phyloP scores from a whole-genome alignment of 2,329 filamentous ascomycete species.

The Dryadomyces quercivorus region DNA sequence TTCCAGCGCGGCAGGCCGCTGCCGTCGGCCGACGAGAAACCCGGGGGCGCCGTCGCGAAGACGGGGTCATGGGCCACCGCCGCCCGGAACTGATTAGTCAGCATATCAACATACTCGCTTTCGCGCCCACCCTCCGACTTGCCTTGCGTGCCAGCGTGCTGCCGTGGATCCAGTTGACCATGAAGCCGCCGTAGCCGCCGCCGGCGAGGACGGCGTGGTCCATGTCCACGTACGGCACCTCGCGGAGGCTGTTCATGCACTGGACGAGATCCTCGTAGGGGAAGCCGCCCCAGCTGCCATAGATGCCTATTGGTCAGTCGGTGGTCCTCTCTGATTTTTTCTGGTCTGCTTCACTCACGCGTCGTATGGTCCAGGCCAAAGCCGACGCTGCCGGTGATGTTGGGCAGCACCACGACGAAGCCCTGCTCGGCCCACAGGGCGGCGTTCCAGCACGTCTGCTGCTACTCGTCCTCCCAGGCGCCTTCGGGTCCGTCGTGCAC shows the following conservation, averaged over 20 bases:
- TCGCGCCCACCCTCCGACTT: neutral
- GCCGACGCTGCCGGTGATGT: conserved; percentile 44
- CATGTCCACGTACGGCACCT: conserved; percentile 40
- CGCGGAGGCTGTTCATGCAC: conserved; percentile 37
- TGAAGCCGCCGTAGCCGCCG: conserved; percentile 45
- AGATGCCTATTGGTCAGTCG: conserved; percentile 22
- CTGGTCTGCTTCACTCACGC: conserved; percentile 2
- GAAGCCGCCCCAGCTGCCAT: conserved; percentile 37
- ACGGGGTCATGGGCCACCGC: conserved; percentile 41
- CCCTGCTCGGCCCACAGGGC: conserved; percentile 48
- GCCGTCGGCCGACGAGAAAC: conserved; percentile 10
- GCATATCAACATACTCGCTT: neutral
- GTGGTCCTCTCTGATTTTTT: neutral
- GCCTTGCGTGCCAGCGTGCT: conserved; percentile 36
- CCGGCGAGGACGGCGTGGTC: conserved; percentile 39
- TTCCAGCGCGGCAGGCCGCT: conserved; percentile 3
- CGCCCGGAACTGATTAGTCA: conserved; percentile 32
- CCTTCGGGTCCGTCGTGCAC: conserved; percentile 29
- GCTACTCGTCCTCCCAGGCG: conserved; percentile 35
- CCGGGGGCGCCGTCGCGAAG: conserved; percentile 20
- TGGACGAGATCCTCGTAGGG: conserved; percentile 44
- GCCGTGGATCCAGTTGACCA: conserved; percentile 47
- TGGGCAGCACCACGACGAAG: conserved; percentile 46
- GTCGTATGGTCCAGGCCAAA: conserved; percentile 32
- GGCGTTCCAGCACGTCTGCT: conserved; percentile 30